Evolutionary conservation across 768 basidiomycete genomes (phyloP), one percentile per base, ranked within the genome.

Genomic region (Daedaleopsis nitida): DNA sequence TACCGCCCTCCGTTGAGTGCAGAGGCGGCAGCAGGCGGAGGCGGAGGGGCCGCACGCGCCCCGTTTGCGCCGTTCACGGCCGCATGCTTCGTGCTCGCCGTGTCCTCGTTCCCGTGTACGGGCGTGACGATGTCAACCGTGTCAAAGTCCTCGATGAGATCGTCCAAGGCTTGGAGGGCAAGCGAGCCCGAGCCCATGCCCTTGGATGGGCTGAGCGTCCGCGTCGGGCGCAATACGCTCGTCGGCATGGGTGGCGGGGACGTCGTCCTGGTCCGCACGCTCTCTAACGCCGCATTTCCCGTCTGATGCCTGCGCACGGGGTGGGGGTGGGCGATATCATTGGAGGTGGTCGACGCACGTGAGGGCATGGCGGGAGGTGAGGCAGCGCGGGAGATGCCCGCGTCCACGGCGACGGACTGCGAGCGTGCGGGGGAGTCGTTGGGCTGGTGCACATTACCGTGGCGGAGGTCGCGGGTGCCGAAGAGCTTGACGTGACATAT

Each of bases 401-500:
- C 7, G 72, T 62, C 14, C 65, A 69, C n/a, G 27, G 27, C 27
- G 27, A 32, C 27, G 27, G 27, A 32, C 4, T 32, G 27, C 27
- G 27, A 32, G 27, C 27, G 27, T 32, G 27, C 27, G 75, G 74
- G 42, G 77, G 65, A 44, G 21, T 79, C 78, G 37, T 76, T 74
- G 64, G 76, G 73, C 61, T 83, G 72, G 24, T 88, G 85, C 11
- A 89, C 83, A 69, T 90, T 89, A 57, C 86, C 87, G 56, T 86
- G 84, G 53, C 89, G 83, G 35, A 91, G 80, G 68, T 90, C 85
- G 55, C 82, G 81, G 10, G 88, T 92, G 21, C 91, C 92, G 66
- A 94, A 95, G 64, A 78, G 83, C 79, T 86, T 89, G 55, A 85
- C 70, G 70, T 96, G 92, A 68, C 94, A 96, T 50, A 80, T 77